These are phyloP conservation scores for Rhodomyrtus psidioides DNA, from an alignment of 441 rosid species.

Conservation along the genomic window DNA sequence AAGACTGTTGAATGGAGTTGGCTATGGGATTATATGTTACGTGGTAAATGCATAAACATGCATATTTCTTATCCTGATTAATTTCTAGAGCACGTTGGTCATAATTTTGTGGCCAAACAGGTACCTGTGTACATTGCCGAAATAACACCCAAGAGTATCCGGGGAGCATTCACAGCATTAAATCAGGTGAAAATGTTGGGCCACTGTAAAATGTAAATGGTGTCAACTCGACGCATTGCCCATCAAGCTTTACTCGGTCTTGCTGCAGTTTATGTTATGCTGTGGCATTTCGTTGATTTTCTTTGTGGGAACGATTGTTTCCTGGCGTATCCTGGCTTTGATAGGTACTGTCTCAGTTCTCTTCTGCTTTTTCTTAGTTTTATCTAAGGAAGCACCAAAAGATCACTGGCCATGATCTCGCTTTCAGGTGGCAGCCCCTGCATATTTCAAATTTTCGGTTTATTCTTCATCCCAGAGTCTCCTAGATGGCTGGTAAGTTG, in stretches of 20 bases:
- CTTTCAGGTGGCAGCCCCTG: slow-evolving; percentile 33
- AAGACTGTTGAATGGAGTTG: slow-evolving; percentile 31
- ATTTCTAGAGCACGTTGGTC: too few relatives aligned
- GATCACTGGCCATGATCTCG: background rate
- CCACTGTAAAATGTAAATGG: background rate
- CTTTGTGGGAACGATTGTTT: slow-evolving; percentile 32
- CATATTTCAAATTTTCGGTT: slow-evolving; percentile 1
- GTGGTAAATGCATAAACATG: slow-evolving; percentile 19
- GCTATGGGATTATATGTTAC: slow-evolving; percentile 34
- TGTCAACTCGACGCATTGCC: background rate
- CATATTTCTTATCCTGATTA: background rate
- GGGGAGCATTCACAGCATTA: slow-evolving; percentile 12
- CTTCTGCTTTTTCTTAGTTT: background rate
- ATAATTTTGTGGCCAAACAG: slow-evolving; percentile 11
- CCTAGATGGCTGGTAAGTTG: slow-evolving; percentile 39
- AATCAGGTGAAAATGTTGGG: slow-evolving; percentile 2
- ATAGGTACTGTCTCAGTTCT: slow-evolving; percentile 21
- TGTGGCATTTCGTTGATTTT: slow-evolving; percentile 36
- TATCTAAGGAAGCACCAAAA: background rate
- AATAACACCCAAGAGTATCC: slow-evolving; percentile 8
- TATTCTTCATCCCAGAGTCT: slow-evolving; percentile 5
- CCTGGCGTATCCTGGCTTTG: slow-evolving; percentile 53
- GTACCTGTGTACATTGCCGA: slow-evolving; percentile 28
- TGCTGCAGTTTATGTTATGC: slow-evolving; percentile 31
- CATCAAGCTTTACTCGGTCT: background rate